Evolutionary conservation across 805 yeast genomes (phyloP).

Genomic region (Tetrapisispora fleetii): DNA sequence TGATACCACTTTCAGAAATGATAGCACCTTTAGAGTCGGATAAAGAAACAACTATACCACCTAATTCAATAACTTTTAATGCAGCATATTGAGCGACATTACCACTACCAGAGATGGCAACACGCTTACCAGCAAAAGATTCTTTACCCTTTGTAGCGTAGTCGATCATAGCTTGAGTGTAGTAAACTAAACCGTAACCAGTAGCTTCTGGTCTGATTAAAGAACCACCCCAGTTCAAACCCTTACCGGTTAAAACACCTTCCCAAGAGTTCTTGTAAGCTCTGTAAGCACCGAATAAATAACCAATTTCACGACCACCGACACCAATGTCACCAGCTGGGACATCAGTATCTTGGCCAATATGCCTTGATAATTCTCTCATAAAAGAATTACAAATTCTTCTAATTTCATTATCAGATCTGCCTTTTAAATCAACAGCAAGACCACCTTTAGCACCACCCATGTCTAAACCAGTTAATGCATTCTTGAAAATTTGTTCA

Average conservation of each 20-base stretch:
- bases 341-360: constrained; percentile 94
- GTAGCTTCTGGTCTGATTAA: constrained; percentile 99
- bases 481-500: constrained; percentile 97
- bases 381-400: constrained; percentile 93
- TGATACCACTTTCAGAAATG: constrained; percentile 70
- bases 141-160: constrained; percentile 85
- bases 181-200: constrained; percentile 95
- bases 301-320: constrained; percentile 91
- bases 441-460: constrained; percentile 99
- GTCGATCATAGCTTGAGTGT: constrained; percentile 95
- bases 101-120: constrained; percentile 96
- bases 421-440: constrained; percentile 95
- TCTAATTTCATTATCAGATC: constrained; percentile 87
- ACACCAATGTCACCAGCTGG: constrained; percentile 99
- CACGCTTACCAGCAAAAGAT: constrained; percentile 84
- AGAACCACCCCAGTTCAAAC: constrained; percentile 98
- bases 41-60: constrained; percentile 87
- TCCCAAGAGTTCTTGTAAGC: constrained; percentile 83
- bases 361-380: constrained; percentile 91
- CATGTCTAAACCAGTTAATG: constrained; percentile 92
- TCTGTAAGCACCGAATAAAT: constrained; percentile 95
- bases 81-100: constrained; percentile 99
- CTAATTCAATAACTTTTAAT: constrained; percentile 90
- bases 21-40: constrained; percentile 93
- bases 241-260: constrained; percentile 97